Conservation (phyloP, 352 stramenopile species). For the Stephanocyclus meneghinianus region DNA sequence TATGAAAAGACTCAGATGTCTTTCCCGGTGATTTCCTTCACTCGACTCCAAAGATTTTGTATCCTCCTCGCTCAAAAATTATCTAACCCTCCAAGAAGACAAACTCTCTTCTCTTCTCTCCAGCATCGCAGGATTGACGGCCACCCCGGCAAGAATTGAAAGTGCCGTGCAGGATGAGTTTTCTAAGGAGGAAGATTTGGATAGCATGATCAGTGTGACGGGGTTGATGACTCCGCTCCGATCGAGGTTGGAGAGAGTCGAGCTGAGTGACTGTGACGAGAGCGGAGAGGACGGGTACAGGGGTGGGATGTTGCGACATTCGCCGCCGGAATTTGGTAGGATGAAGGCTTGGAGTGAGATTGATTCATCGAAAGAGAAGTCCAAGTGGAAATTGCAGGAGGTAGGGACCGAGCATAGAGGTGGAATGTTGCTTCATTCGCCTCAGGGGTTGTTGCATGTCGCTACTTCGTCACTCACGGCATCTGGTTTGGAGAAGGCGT, state of each 20-base stretch:
- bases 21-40: too few relatives aligned
- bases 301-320: too few relatives aligned
- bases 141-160: constrained; percentile 5
- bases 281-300: background rate
- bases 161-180: background rate
- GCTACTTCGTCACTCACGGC: background rate
- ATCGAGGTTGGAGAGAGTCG: background rate
- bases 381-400: background rate
- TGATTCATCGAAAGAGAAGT: background rate
- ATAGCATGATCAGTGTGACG: background rate
- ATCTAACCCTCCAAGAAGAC: background rate
- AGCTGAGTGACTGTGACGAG: background rate
- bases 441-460: background rate
- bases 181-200: constrained; percentile 1
- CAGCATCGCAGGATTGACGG: constrained; percentile 9
- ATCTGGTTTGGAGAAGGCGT: too few relatives aligned
- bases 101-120: constrained; percentile 6
- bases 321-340: too few relatives aligned
- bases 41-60: background rate
- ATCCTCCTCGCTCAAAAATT: constrained; percentile 10
- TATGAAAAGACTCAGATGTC: too few relatives aligned
- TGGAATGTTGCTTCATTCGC: background rate
- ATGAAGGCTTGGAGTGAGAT: too few relatives aligned
- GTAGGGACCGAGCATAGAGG: background rate
- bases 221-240: background rate